Evolutionary conservation across 495 filamentous ascomycete genomes (phyloP), one percentile per base, ranked within the genome.

Genomic region (Aspergillus cristatus): DNA sequence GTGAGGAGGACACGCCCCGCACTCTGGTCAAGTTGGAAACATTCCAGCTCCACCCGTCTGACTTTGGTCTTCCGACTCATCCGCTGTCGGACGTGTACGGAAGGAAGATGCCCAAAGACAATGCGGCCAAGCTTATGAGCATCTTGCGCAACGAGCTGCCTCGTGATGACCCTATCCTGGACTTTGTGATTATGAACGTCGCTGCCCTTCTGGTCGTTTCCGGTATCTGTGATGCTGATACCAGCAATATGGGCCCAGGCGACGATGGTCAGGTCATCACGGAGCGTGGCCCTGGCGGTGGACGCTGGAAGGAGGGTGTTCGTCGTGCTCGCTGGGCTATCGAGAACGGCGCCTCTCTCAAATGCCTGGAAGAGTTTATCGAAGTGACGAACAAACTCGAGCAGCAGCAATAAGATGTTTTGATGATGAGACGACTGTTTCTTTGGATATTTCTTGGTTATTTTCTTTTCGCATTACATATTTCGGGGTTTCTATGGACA

Each of bases 131-230:
- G 37, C 64, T 99, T 29, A 78, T 78, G 58, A 68, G 69, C 38
- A 76, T 99, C 10, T 55, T 99, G 37, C 70, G 74, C 14, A 82
- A 83, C 32, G 73, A 86, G 56, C 52, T 93, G 37, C 65, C 73
- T 1, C 65, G 68, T 7, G 81, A 85, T 43, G 78, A 93, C 54
- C 85, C 93, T 2, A 86, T 99, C 46, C 55, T 93, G 57, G 79
- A 91, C 51, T 97, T 97, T 49, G 90, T 99, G 30, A 64, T 96
- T 28, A 80, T 95, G 55, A 99, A 99, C 52, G 81, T 89, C 0
- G 91, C 91, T 1, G 86, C 86, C 10, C 62, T 97, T 34, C 71
- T 97, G 15, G 88, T 89, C 1, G 74, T 81, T 6, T 70, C 84
- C 1, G 93, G 93, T 0, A 60, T 93, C n/a, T 91, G 88, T 48